These are phyloP conservation scores for Penicillium angulare DNA, from an alignment of 495 filamentous ascomycete species.

Conservation along the genomic window DNA sequence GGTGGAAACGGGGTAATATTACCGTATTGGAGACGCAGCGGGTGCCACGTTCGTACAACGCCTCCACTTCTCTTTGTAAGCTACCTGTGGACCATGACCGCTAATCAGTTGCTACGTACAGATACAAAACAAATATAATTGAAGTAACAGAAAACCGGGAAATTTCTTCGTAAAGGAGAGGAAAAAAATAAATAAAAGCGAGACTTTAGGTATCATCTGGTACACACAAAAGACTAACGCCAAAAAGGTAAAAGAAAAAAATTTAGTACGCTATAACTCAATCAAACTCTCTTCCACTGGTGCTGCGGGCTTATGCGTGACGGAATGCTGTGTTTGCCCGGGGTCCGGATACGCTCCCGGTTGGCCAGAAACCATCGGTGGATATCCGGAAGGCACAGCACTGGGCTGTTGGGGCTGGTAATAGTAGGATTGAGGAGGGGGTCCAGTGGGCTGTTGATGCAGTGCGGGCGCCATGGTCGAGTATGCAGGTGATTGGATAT, in stretches of 20 bases:
- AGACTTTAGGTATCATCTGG: conserved; percentile 26
- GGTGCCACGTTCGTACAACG: no score
- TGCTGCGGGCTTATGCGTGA: conserved; percentile 40
- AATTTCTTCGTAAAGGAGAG: neutral
- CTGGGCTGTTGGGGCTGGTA: conserved; percentile 48
- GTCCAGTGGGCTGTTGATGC: conserved; percentile 30
- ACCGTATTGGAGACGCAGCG: conserved; percentile 5
- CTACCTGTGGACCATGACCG: neutral
- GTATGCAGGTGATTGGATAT: conserved; percentile 31
- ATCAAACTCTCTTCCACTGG: conserved; percentile 88
- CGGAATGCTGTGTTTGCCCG: conserved; percentile 48
- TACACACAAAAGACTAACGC: conserved; percentile 3
- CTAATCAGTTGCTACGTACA: no score
- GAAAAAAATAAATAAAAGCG: neutral
- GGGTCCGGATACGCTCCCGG: conserved; percentile 62
- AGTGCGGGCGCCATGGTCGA: conserved; percentile 22
- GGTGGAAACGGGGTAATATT: conserved; percentile 18
- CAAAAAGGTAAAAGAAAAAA: conserved; percentile 2
- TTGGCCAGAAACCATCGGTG: conserved; percentile 31
- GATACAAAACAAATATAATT: no score
- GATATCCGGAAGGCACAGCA: conserved; percentile 37
- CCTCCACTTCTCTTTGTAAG: no score
- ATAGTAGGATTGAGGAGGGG: conserved; percentile 38
- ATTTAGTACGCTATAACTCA: conserved; percentile 51
- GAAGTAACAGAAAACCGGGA: neutral